Conservation (phyloP, 2,329 filamentous ascomycete species). For the Fusarium setosum region DNA sequence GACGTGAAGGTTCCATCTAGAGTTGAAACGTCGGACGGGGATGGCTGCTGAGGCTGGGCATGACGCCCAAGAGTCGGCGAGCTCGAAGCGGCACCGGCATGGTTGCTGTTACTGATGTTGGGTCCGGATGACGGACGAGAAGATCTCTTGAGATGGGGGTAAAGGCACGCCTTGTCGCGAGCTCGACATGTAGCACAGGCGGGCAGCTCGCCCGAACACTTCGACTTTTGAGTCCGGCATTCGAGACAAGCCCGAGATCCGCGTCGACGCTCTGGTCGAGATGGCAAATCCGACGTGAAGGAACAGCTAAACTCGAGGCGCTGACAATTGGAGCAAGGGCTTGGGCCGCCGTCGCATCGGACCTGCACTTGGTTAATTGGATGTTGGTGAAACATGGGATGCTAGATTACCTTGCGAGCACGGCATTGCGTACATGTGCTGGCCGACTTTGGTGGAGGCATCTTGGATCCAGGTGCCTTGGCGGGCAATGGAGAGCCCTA, state of each 20-base stretch:
- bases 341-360: slow-evolving; percentile 58
- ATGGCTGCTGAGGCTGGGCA: neutral
- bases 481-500: neutral
- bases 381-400: too few relatives aligned
- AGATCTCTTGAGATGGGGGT: slow-evolving; percentile 3
- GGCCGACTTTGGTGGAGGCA: slow-evolving; percentile 7
- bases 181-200: slow-evolving; percentile 5
- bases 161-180: slow-evolving; percentile 40
- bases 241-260: slow-evolving; percentile 59
- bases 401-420: slow-evolving; percentile 3
- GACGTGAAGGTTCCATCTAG: neutral
- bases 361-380: slow-evolving; percentile 48
- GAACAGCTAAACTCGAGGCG: slow-evolving; percentile 61
- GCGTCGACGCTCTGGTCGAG: slow-evolving; percentile 50
- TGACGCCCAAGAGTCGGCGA: neutral
- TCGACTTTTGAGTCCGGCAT: slow-evolving; percentile 54
- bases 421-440: slow-evolving; percentile 10
- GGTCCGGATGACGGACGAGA: neutral
- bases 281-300: slow-evolving; percentile 48
- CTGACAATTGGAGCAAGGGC: slow-evolving; percentile 61
- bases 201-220: slow-evolving; percentile 58
- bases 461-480: neutral
- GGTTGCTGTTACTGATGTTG: neutral
- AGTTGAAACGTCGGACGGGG: neutral
- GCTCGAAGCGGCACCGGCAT: neutral